phyloP scores from a whole-genome alignment of 306 rosid species.

The Quercus wislizeni region DNA sequence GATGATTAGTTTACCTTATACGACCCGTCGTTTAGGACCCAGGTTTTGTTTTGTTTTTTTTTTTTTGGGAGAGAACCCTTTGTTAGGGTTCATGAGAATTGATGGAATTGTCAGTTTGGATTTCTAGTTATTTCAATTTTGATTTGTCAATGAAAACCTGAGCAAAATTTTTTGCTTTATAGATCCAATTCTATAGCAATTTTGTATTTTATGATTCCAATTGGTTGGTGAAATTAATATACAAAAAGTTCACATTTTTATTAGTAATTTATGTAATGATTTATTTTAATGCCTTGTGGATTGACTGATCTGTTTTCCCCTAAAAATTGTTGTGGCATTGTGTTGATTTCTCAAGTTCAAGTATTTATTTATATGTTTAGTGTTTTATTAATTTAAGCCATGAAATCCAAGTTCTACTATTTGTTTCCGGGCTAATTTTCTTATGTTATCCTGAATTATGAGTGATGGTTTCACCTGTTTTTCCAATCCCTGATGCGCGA shows the following conservation, averaged over 20 bases:
- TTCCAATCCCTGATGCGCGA: too few relatives aligned
- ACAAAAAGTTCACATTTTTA: not conserved
- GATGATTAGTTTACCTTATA: conserved; percentile 5
- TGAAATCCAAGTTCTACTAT: too few relatives aligned
- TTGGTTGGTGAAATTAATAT: not conserved
- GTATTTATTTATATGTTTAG: too few relatives aligned
- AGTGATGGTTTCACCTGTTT: too few relatives aligned
- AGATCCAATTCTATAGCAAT: not conserved
- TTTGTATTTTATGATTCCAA: not conserved
- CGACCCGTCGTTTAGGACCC: not conserved
- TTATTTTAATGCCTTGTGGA: too few relatives aligned
- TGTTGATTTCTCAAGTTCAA: too few relatives aligned
- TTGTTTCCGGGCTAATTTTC: too few relatives aligned
- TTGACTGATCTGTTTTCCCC: too few relatives aligned
- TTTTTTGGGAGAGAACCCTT: not conserved
- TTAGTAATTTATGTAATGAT: too few relatives aligned
- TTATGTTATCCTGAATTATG: too few relatives aligned
- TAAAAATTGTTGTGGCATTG: too few relatives aligned
- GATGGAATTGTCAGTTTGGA: not conserved
- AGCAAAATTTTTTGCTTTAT: not conserved
- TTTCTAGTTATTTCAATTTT: not conserved
- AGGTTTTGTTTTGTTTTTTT: not conserved
- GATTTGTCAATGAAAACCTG: not conserved
- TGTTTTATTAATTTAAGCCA: too few relatives aligned
- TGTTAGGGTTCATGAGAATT: not conserved